phyloP scores from a whole-genome alignment of 2,329 filamentous ascomycete genomes.

The Didymella lethalis region DNA sequence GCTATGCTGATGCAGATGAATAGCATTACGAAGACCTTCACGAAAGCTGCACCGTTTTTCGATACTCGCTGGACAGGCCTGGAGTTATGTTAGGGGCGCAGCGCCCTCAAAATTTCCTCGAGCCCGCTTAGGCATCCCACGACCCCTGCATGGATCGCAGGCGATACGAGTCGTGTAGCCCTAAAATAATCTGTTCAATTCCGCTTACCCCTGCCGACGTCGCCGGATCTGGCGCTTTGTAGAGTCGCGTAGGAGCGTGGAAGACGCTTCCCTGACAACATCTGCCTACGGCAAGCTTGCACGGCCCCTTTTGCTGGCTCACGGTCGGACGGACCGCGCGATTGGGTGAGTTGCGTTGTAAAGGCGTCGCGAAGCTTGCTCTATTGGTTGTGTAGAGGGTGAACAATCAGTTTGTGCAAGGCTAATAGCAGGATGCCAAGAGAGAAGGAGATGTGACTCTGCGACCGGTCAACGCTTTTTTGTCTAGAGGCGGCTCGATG shows the following conservation, averaged over 20 bases:
- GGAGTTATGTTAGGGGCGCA: conserved; percentile 18
- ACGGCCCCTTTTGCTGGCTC: conserved; percentile 7
- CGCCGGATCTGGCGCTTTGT: conserved; percentile 13
- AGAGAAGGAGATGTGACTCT: conserved; percentile 30
- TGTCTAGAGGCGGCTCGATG: conserved; percentile 17
- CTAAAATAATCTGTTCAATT: conserved; percentile 19
- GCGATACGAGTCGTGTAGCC: conserved; percentile 11
- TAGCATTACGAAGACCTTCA: conserved; percentile 6
- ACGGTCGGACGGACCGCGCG: conserved; percentile 2
- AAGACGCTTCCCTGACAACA: conserved; percentile 11
- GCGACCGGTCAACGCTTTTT: conserved; percentile 35
- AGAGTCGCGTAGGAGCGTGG: conserved; percentile 10
- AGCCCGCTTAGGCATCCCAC: conserved; percentile 20
- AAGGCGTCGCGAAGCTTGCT: conserved; percentile 17
- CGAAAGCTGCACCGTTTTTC: not conserved
- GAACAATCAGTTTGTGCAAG: conserved; percentile 25
- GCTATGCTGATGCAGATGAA: not conserved
- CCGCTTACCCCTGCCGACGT: conserved; percentile 12
- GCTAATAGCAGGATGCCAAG: conserved; percentile 30
- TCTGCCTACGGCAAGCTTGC: not conserved
- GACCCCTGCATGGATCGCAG: conserved; percentile 11
- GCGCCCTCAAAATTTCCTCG: conserved; percentile 15
- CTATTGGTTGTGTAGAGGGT: conserved; percentile 14
- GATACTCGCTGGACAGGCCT: conserved; percentile 5
- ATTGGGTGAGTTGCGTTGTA: conserved; percentile 12